Percentiles rank a stretch among this genome's conserved stretches.
These are phyloP conservation scores for Blastobotrys petasosporus DNA, from an alignment of 1,139 yeast species.

Conservation along the genomic window DNA sequence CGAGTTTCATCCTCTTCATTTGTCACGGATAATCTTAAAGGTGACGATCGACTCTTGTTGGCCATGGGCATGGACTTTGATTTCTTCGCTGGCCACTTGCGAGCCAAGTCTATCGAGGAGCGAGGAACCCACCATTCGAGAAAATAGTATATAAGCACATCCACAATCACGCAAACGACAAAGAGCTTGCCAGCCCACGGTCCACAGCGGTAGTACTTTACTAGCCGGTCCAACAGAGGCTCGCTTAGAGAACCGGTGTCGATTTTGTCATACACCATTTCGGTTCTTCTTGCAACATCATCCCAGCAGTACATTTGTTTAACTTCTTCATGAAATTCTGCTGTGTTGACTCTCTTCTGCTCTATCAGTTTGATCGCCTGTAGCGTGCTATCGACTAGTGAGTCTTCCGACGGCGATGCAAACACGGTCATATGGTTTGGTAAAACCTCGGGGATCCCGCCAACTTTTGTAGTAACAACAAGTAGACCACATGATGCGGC, in stretches of 20 bases:
- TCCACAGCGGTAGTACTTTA: slow-evolving; percentile 67
- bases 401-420: slow-evolving; percentile 80
- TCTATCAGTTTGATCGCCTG: slow-evolving; percentile 57
- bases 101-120: slow-evolving; percentile 59
- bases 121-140: slow-evolving; percentile 71
- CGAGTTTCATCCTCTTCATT: too few relatives aligned
- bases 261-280: slow-evolving; percentile 60
- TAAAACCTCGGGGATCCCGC: slow-evolving; percentile 95
- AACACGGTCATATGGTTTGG: slow-evolving; percentile 92
- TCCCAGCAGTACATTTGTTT: slow-evolving; percentile 87
- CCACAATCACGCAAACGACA: slow-evolving; percentile 73
- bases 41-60: not conserved
- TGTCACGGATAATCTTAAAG: too few relatives aligned
- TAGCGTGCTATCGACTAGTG: slow-evolving; percentile 63
- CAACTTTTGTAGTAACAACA: slow-evolving; percentile 93
- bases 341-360: slow-evolving; percentile 59
- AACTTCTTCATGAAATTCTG: slow-evolving; percentile 71
- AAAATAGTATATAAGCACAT: slow-evolving; percentile 55
- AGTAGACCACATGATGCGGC: slow-evolving; percentile 95
- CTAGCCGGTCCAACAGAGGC: slow-evolving; percentile 48
- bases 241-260: slow-evolving; percentile 41
- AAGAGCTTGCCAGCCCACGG: slow-evolving; percentile 79
- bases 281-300: slow-evolving; percentile 82
- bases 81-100: slow-evolving; percentile 60
- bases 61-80: not conserved